Conservation (phyloP, 805 yeast species). For the Candida corydali region DNA sequence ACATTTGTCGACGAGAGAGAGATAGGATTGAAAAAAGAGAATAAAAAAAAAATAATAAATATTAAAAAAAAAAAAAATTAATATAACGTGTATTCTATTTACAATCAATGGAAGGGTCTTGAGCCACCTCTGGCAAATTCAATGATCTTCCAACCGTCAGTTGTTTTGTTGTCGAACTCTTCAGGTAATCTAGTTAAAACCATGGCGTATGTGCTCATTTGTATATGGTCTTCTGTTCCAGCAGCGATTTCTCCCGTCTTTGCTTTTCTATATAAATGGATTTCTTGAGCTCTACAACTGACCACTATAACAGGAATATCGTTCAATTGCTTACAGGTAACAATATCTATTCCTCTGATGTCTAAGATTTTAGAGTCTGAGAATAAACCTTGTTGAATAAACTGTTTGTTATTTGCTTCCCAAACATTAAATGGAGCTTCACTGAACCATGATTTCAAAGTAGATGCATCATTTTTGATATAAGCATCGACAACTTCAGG, state of each 20-base stretch:
- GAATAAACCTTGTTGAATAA: slow-evolving; percentile 84
- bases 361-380: slow-evolving; percentile 91
- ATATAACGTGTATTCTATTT: slow-evolving; percentile 3
- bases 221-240: slow-evolving; percentile 90
- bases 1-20: slow-evolving; percentile 20
- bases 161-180: slow-evolving; percentile 80
- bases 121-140: slow-evolving; percentile 94
- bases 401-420: slow-evolving; percentile 88
- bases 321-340: slow-evolving; percentile 79
- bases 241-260: slow-evolving; percentile 95
- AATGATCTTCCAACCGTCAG: slow-evolving; percentile 96
- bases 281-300: slow-evolving; percentile 95
- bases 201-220: slow-evolving; percentile 92
- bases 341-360: slow-evolving; percentile 90
- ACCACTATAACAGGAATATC: slow-evolving; percentile 90
- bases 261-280: slow-evolving; percentile 80
- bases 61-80: background rate
- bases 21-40: background rate
- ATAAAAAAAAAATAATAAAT: slow-evolving; percentile 1
- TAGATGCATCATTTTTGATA: slow-evolving; percentile 81
- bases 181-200: slow-evolving; percentile 92
- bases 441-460: slow-evolving; percentile 84
- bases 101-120: slow-evolving; percentile 57
- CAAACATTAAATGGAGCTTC: slow-evolving; percentile 97
- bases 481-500: slow-evolving; percentile 97